These are phyloP conservation scores for Aegle marmelos DNA, from an alignment of 345 rosid species.

Conservation along the genomic window DNA sequence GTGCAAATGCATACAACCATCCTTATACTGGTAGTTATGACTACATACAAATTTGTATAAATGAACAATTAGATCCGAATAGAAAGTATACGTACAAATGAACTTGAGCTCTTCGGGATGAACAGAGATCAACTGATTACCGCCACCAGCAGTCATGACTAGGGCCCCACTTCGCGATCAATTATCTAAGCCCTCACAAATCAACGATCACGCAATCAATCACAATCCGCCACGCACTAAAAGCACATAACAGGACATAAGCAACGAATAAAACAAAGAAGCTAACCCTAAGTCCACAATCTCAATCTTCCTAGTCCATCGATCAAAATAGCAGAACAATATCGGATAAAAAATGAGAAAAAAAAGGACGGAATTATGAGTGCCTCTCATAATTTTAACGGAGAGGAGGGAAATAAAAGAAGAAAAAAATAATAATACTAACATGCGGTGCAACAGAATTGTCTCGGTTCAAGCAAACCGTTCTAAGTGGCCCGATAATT, in stretches of 20 bases:
- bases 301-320: background rate
- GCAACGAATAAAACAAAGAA: background rate
- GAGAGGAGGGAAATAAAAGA: background rate
- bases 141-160: constrained; percentile 58
- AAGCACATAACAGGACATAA: background rate
- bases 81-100: constrained; percentile 44
- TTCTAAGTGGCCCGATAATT: constrained; percentile 15
- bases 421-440: constrained; percentile 23
- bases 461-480: constrained; percentile 11
- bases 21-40: background rate
- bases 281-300: constrained; percentile 10
- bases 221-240: background rate
- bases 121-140: constrained; percentile 72
- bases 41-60: background rate
- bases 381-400: background rate
- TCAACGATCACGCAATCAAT: constrained; percentile 11
- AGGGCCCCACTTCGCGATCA: constrained; percentile 22
- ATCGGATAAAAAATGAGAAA: constrained; percentile 3
- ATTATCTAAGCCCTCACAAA: constrained; percentile 2
- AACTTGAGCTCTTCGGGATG: constrained; percentile 96
- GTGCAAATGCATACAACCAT: background rate
- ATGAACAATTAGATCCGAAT: background rate
- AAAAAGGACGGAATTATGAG: background rate
- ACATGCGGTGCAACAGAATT: constrained; percentile 30
- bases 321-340: background rate